phyloP scores from a whole-genome alignment of 345 rosid species.

The Arabis alpina region DNA sequence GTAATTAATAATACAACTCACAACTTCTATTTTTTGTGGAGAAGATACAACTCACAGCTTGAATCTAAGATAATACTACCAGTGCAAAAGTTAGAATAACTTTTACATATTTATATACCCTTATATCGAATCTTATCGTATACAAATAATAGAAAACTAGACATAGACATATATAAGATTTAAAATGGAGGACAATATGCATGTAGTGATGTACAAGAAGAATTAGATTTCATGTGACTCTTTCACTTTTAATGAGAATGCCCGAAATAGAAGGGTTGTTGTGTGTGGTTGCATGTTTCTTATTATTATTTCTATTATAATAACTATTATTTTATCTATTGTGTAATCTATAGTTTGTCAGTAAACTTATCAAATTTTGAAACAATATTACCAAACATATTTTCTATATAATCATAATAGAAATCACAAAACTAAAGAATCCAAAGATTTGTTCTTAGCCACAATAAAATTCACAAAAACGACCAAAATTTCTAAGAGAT shows the following conservation, averaged over 20 bases:
- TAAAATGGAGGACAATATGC: constrained; percentile 52
- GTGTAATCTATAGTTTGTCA: constrained; percentile 9
- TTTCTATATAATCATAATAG: background rate
- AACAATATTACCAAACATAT: constrained; percentile 19
- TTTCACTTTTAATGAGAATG: constrained; percentile 33
- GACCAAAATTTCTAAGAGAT: no score
- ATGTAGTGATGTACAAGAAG: constrained; percentile 50
- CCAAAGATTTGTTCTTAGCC: background rate
- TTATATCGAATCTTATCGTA: background rate
- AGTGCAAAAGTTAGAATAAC: constrained; percentile 21
- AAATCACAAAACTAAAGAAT: background rate
- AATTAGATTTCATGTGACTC: constrained; percentile 72
- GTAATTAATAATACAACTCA: background rate
- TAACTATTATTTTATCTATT: background rate
- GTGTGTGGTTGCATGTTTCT: constrained; percentile 35
- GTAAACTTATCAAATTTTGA: constrained; percentile 7
- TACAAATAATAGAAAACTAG: background rate
- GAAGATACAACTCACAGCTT: background rate
- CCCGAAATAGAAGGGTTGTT: constrained; percentile 47
- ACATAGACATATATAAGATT: constrained; percentile 4
- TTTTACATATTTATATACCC: constrained; percentile 31
- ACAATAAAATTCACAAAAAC: no score
- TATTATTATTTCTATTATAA: background rate
- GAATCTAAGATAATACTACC: background rate
- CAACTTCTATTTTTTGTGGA: no score